A percentile compares a stretch with the other conserved stretches of the same genome.
Evolutionary conservation across 768 basidiomycete species (phyloP).

Genomic region (Pleurotus tuber-regium): DNA sequence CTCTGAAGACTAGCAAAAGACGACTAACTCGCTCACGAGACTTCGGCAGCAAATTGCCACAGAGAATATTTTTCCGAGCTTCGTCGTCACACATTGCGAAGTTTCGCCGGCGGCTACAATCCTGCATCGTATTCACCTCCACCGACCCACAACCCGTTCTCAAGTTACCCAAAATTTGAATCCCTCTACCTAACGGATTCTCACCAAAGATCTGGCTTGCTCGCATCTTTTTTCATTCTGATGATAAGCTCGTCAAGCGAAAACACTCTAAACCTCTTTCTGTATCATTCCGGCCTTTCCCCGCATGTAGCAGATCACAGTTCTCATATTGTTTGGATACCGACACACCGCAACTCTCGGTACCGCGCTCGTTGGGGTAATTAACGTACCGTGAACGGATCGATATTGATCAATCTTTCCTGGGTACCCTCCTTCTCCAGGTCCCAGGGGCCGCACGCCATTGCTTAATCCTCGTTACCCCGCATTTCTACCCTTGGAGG

Average conservation of each 20-base stretch:
- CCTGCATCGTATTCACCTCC: not conserved
- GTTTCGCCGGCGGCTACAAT: slow-evolving; percentile 3
- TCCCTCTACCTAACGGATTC: not conserved
- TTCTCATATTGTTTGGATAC: not conserved
- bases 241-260: not conserved
- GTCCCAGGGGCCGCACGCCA: slow-evolving; percentile 3
- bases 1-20: slow-evolving; percentile 1
- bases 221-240: not conserved
- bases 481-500: slow-evolving; percentile 9
- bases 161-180: not conserved
- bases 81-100: not conserved
- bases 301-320: not conserved
- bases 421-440: not conserved
- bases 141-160: not conserved
- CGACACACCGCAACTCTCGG: not conserved
- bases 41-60: not conserved
- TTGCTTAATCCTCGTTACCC: slow-evolving; percentile 12
- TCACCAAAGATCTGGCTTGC: not conserved
- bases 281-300: slow-evolving; percentile 2
- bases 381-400: slow-evolving; percentile 9
- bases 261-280: not conserved
- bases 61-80: slow-evolving; percentile 7
- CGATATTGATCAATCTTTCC: slow-evolving; percentile 4
- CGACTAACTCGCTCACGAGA: slow-evolving; percentile 4
- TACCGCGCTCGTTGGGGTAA: slow-evolving; percentile 1